These are phyloP conservation scores for Tetrapisispora iriomotensis DNA, from an alignment of 805 yeast species.

Conservation along the genomic window DNA sequence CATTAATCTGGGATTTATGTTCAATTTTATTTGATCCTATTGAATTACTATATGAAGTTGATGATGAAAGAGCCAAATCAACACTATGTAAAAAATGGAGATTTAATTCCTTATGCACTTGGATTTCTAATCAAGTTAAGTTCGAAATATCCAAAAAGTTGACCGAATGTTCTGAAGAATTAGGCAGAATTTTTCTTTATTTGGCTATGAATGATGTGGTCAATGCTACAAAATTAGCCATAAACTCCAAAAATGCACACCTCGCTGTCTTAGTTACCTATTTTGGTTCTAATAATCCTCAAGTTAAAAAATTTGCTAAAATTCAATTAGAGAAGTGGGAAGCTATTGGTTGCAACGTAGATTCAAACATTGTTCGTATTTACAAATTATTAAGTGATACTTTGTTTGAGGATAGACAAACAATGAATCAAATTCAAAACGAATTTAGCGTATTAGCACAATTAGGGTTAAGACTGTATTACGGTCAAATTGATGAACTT, in stretches of 20 bases:
- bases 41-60: conserved; percentile 12
- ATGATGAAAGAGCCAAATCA: conserved; percentile 14
- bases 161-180: conserved; percentile 29
- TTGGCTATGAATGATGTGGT: conserved; percentile 47
- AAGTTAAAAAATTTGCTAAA: conserved; percentile 45
- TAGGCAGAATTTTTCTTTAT: conserved; percentile 42
- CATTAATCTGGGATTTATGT: conserved; percentile 43
- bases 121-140: conserved; percentile 46
- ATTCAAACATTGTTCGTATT: conserved; percentile 49
- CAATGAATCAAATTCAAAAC: conserved; percentile 29
- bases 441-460: conserved; percentile 59
- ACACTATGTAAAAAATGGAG: conserved; percentile 30
- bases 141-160: conserved; percentile 29
- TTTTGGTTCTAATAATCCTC: conserved; percentile 59
- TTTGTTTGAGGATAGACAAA: conserved; percentile 21
- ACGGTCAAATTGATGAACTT: conserved; percentile 40
- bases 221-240: conserved; percentile 54
- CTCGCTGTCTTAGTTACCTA: conserved; percentile 60
- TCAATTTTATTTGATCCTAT: conserved; percentile 51
- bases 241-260: conserved; percentile 54
- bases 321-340: conserved; percentile 63
- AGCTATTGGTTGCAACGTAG: conserved; percentile 29
- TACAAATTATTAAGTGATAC: conserved; percentile 57
- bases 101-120: conserved; percentile 39
- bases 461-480: conserved; percentile 51